Evolutionary conservation across 1,139 yeast genomes (phyloP).

Genomic region (Debaryomycetaceae sp.): DNA sequence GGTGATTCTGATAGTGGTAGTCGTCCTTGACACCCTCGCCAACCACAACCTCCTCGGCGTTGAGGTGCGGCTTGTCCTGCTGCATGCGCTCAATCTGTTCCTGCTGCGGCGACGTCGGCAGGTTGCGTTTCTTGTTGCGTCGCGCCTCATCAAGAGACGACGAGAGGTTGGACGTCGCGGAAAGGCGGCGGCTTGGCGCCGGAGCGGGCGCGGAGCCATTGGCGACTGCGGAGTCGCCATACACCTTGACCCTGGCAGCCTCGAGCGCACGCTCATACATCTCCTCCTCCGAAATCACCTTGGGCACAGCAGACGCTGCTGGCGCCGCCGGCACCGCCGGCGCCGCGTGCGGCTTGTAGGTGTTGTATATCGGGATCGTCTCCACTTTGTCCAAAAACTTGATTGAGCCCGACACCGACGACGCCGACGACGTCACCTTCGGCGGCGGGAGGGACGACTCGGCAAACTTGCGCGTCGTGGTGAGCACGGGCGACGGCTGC

Average conservation of each 20-base stretch:
- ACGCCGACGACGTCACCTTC: slow-evolving; percentile 7
- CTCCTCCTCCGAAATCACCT: slow-evolving; percentile 7
- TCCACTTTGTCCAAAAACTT: slow-evolving; percentile 38
- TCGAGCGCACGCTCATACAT: slow-evolving; percentile 8
- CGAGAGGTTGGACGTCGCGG: slow-evolving; percentile 6
- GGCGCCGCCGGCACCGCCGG: slow-evolving; percentile 7
- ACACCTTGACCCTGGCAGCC: slow-evolving; percentile 8
- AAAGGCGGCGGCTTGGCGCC: slow-evolving; percentile 5
- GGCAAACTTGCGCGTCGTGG: slow-evolving; percentile 5
- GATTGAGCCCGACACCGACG: slow-evolving; percentile 26
- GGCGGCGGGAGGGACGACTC: neutral
- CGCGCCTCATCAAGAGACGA: slow-evolving; percentile 7
- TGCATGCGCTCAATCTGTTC: neutral
- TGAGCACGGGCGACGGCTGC: slow-evolving; percentile 7
- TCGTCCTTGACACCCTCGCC: slow-evolving; percentile 25
- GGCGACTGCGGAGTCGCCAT: slow-evolving; percentile 6
- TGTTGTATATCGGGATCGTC: slow-evolving; percentile 29
- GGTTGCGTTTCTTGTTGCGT: slow-evolving; percentile 6
- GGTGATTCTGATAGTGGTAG: slow-evolving; percentile 36
- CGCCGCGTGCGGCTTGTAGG: too few species aligned
- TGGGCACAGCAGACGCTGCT: neutral
- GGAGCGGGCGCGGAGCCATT: slow-evolving; percentile 7
- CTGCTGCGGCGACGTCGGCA: slow-evolving; percentile 5
- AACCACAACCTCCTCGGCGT: slow-evolving; percentile 5
- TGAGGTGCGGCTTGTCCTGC: slow-evolving; percentile 5